phyloP scores from a whole-genome alignment of 1,284 basidiomycete genomes.

The Ceratobasidium sp. region DNA sequence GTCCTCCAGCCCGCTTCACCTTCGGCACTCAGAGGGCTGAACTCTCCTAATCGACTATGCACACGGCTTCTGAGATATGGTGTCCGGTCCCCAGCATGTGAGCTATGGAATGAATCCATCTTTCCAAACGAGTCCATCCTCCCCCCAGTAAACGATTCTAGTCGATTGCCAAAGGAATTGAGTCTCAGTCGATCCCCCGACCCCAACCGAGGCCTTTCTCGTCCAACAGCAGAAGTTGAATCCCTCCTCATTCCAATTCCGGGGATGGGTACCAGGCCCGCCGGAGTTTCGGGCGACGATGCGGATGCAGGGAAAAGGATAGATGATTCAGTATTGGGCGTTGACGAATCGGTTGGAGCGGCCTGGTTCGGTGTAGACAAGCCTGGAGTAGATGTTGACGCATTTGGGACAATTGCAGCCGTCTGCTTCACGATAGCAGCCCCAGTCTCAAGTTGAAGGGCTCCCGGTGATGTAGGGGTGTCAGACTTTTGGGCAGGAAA shows the following conservation, averaged over 20 bases:
- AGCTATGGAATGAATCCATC: constrained; percentile 56
- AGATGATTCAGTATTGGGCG: constrained; percentile 55
- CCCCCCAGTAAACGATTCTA: constrained; percentile 18
- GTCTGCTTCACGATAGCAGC: constrained; percentile 36
- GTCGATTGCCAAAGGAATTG: constrained; percentile 65
- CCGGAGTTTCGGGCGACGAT: constrained; percentile 42
- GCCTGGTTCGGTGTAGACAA: constrained; percentile 61
- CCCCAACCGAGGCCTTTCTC: constrained; percentile 60
- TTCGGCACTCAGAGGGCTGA: constrained; percentile 50
- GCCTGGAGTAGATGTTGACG: background rate
- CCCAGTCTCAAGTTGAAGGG: constrained; percentile 28
- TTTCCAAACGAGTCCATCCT: constrained; percentile 26
- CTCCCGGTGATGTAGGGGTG: constrained; percentile 7
- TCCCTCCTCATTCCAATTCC: constrained; percentile 56
- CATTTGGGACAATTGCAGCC: background rate
- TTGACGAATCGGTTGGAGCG: constrained; percentile 45
- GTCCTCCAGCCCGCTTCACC: constrained; percentile 76
- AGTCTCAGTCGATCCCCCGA: constrained; percentile 55
- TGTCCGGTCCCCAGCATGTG: constrained; percentile 52
- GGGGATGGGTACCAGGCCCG: constrained; percentile 56
- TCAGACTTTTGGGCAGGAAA: constrained; percentile 10
- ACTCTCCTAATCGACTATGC: constrained; percentile 70
- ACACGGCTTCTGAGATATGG: constrained; percentile 81
- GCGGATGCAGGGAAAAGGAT: constrained; percentile 73
- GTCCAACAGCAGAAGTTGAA: constrained; percentile 41